Conservation (phyloP, 2,329 filamentous ascomycete species). For the Botrytis fragariae region DNA sequence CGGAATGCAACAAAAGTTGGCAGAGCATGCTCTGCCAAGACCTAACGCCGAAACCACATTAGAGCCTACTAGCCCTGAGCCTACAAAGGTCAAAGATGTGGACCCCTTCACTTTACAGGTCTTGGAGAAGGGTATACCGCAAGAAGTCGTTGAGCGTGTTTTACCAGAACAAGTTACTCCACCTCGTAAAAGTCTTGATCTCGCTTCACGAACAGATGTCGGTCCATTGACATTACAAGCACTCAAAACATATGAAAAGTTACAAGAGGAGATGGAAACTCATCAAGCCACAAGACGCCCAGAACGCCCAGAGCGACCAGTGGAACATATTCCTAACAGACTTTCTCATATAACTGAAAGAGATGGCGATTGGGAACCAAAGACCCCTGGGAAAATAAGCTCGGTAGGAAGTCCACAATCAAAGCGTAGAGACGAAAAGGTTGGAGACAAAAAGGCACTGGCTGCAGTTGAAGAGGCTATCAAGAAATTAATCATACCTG, state of each 20-base stretch:
- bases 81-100: slow-evolving; percentile 10
- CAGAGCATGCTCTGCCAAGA: slow-evolving; percentile 10
- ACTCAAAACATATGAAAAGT: slow-evolving; percentile 13
- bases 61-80: slow-evolving; percentile 10
- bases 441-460: slow-evolving; percentile 18
- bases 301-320: not conserved
- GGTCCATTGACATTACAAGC: slow-evolving; percentile 19
- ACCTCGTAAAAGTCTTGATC: slow-evolving; percentile 16
- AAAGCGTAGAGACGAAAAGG: slow-evolving; percentile 16
- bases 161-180: slow-evolving; percentile 12
- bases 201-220: slow-evolving; percentile 4
- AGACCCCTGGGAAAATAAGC: slow-evolving; percentile 6
- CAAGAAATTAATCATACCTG: slow-evolving; percentile 17
- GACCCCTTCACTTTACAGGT: slow-evolving; percentile 12
- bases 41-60: slow-evolving; percentile 6
- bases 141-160: slow-evolving; percentile 9
- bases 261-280: slow-evolving; percentile 10
- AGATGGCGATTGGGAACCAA: slow-evolving; percentile 19
- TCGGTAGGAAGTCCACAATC: slow-evolving; percentile 12
- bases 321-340: slow-evolving; percentile 16
- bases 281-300: slow-evolving; percentile 15
- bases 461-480: slow-evolving; percentile 19
- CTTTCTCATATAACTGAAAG: slow-evolving; percentile 19
- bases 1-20: slow-evolving; percentile 18
- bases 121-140: slow-evolving; percentile 13